Percentiles rank a stretch among this genome's conserved stretches.
These are phyloP conservation scores for Kazachstania viticola DNA, from an alignment of 805 yeast species.

Conservation along the genomic window DNA sequence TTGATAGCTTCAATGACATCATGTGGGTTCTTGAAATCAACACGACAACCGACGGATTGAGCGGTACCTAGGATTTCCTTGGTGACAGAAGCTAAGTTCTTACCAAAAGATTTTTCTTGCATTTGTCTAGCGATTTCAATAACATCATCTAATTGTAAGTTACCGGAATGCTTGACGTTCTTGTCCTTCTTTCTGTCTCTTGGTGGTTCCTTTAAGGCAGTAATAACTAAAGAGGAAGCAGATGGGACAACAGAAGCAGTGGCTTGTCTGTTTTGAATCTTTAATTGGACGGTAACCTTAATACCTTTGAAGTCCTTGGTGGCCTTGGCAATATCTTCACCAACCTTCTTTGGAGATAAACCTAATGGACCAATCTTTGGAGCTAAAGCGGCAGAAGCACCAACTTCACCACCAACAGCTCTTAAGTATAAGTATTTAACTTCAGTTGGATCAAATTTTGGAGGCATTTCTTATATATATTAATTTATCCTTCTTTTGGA, in stretches of 20 bases:
- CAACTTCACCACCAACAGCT: slow-evolving; percentile 99
- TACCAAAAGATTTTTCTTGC: slow-evolving; percentile 97
- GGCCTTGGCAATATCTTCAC: slow-evolving; percentile 99
- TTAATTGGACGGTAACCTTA: slow-evolving; percentile 96
- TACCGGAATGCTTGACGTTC: slow-evolving; percentile 99
- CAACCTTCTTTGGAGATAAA: slow-evolving; percentile 99
- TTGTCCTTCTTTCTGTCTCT: slow-evolving; percentile 99
- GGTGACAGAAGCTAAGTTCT: slow-evolving; percentile 90
- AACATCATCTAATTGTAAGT: slow-evolving; percentile 94
- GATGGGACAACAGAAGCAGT: slow-evolving; percentile 97
- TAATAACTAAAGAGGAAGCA: slow-evolving; percentile 96
- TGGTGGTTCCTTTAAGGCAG: slow-evolving; percentile 99
- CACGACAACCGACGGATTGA: slow-evolving; percentile 99
- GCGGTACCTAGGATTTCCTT: slow-evolving; percentile 99
- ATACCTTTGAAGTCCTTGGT: slow-evolving; percentile 98
- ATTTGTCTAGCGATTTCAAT: slow-evolving; percentile 94
- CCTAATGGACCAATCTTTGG: slow-evolving; percentile 99
- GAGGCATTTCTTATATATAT: slow-evolving; percentile 68
- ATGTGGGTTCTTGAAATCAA: slow-evolving; percentile 98
- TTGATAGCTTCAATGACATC: slow-evolving; percentile 96
- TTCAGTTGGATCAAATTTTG: slow-evolving; percentile 98
- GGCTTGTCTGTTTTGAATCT: slow-evolving; percentile 99
- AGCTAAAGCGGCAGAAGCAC: slow-evolving; percentile 98
- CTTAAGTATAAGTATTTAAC: slow-evolving; percentile 97
- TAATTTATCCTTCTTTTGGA: slow-evolving; percentile 1